Conservation (phyloP, 495 filamentous ascomycete species). For the Cercophora samala region DNA sequence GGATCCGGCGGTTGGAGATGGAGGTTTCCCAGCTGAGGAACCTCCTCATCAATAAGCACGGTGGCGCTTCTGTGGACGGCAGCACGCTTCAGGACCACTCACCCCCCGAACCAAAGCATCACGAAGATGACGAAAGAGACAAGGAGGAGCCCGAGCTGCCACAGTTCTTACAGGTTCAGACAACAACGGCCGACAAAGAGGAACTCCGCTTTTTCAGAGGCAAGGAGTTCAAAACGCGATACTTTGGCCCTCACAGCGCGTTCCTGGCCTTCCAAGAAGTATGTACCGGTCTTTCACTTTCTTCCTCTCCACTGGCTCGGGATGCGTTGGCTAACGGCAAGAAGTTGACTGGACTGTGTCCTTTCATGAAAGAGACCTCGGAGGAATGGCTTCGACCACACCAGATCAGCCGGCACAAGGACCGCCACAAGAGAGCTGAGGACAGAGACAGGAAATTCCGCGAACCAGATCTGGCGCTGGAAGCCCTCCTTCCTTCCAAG, state of each 20-base stretch:
- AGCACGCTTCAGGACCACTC: conserved; percentile 37
- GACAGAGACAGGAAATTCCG: conserved; percentile 36
- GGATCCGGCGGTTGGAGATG: conserved; percentile 49
- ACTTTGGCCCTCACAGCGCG: conserved; percentile 49
- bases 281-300: conserved; percentile 7
- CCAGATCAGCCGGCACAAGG: conserved; percentile 35
- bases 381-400: conserved; percentile 43
- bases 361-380: conserved; percentile 46
- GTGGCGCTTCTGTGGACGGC: conserved; percentile 35
- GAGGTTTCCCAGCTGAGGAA: conserved; percentile 47
- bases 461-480: conserved; percentile 33
- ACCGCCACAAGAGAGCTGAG: conserved; percentile 31
- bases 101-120: conserved; percentile 23
- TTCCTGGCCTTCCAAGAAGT: conserved; percentile 41
- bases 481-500: conserved; percentile 39
- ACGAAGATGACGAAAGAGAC: conserved; percentile 12
- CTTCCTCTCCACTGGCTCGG: not conserved
- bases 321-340: not conserved
- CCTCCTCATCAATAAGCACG: conserved; percentile 31
- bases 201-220: conserved; percentile 40
- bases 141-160: conserved; percentile 17
- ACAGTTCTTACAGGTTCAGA: conserved; percentile 29
- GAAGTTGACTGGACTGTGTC: conserved; percentile 45
- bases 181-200: conserved; percentile 28
- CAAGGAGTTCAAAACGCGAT: conserved; percentile 47